Conservation (phyloP, 768 basidiomycete genomes). For the Chalciporus pseudorubinellus region DNA sequence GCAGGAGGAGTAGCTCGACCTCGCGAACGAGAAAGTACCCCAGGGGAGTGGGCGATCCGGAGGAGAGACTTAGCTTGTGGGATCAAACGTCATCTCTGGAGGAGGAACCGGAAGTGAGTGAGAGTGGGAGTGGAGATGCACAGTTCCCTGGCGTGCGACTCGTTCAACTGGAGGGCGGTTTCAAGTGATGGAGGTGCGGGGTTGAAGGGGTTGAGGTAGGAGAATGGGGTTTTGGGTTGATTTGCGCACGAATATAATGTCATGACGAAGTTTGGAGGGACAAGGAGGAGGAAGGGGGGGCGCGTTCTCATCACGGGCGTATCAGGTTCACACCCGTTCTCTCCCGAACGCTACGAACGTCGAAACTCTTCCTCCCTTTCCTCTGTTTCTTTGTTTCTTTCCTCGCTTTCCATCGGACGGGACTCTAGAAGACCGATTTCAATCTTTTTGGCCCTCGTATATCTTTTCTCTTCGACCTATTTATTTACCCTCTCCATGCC, state of each 20-base stretch:
- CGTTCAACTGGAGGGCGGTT: slow-evolving; percentile 31
- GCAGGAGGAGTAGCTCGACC: slow-evolving; percentile 36
- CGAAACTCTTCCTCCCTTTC: not conserved
- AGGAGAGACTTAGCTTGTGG: slow-evolving; percentile 62
- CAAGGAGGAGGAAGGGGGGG: not conserved
- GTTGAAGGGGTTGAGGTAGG: not conserved
- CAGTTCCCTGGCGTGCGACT: slow-evolving; percentile 36
- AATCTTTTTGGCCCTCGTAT: not conserved
- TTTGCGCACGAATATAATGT: not conserved
- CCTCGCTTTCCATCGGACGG: not conserved
- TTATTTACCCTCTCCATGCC: not conserved
- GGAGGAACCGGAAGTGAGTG: slow-evolving; percentile 14
- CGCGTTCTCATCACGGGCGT: not conserved
- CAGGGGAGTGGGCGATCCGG: slow-evolving; percentile 51
- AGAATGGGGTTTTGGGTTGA: not conserved
- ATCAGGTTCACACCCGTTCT: no score
- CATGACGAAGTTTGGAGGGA: no score
- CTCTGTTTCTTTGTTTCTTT: not conserved
- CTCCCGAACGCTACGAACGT: no score
- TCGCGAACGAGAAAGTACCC: slow-evolving; percentile 49
- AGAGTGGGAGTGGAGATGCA: not conserved
- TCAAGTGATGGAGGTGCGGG: not conserved
- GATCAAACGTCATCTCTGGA: slow-evolving; percentile 29
- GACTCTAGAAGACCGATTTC: not conserved
- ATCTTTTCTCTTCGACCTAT: not conserved